Conservation (phyloP, 495 filamentous ascomycete species). For the Trichodelitschia bisporula region DNA sequence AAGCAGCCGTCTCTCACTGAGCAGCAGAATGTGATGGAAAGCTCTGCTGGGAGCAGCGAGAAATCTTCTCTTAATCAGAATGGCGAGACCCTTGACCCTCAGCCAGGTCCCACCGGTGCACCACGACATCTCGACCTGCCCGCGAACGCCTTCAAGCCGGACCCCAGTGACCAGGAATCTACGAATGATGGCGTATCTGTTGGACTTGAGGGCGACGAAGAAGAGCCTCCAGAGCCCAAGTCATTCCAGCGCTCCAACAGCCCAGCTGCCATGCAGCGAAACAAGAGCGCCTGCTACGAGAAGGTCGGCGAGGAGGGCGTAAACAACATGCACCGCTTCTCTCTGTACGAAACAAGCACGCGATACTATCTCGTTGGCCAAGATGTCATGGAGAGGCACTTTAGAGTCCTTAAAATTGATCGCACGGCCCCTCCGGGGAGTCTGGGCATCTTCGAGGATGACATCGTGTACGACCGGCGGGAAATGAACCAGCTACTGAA, state of each 20-base stretch:
- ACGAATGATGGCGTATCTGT: slow-evolving; percentile 3
- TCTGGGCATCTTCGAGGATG: slow-evolving; percentile 71
- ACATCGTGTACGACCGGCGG: slow-evolving; percentile 73
- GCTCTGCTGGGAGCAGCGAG: too few relatives aligned
- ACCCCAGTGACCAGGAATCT: too few relatives aligned
- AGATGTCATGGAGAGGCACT: slow-evolving; percentile 67
- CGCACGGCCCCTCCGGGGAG: slow-evolving; percentile 62
- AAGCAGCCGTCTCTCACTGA: too few relatives aligned
- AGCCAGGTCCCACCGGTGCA: too few relatives aligned
- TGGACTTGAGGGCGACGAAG: slow-evolving; percentile 27
- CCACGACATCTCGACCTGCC: too few relatives aligned
- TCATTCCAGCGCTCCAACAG: slow-evolving; percentile 39
- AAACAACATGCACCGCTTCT: slow-evolving; percentile 85
- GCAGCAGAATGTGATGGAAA: too few relatives aligned
- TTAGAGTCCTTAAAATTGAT: slow-evolving; percentile 84
- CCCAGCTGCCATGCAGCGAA: slow-evolving; percentile 24
- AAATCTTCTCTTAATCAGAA: too few relatives aligned
- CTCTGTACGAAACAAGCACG: slow-evolving; percentile 77
- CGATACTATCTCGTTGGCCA: slow-evolving; percentile 85
- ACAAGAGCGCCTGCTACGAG: slow-evolving; percentile 27
- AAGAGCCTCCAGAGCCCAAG: slow-evolving; percentile 34
- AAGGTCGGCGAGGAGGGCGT: slow-evolving; percentile 41
- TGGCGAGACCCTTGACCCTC: too few relatives aligned
- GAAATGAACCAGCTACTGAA: slow-evolving; percentile 85
- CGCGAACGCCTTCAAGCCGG: too few relatives aligned